Evolutionary conservation across 805 yeast species (phyloP), one percentile per base, ranked within the genome.

Genomic region (Blastobotrys terrestris): DNA sequence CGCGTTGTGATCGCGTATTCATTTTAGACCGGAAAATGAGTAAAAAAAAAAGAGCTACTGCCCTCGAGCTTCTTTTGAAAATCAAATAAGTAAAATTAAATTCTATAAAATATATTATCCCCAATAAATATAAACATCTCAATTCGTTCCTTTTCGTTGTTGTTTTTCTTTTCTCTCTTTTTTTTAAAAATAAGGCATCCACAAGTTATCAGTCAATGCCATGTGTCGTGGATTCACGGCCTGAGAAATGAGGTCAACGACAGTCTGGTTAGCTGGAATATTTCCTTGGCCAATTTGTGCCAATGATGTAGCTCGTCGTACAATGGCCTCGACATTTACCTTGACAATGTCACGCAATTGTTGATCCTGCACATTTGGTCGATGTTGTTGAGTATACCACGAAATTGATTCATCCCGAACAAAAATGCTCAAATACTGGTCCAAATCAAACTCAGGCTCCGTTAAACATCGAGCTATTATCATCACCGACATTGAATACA

Each of bases 141-240:
- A 16, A 15, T 15, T 41, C 13, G 13, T 41, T 41, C 35, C 35
- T 41, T 15, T 20, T n/a, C 15, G 16, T 3, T n/a, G 16, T n/a
- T 39, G 31, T n/a, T n/a, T 13, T 16, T 44, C 15, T 19, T n/a
- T 16, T 19, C n/a, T n/a, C n/a, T 6, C 35, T 26, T 26, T 26
- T 26, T 16, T 35, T 58, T 73, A 90, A 60, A 90, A 80, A 72
- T 89, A 94, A 1, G 99, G 94, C 96, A 94, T 88, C 90, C 96
- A 94, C 58, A 87, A 76, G 14, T 90, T 83, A 62, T 94, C 99
- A 3, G 95, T 85, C 51, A 88, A 82, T 14, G 98, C 97, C 60
- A 94, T 72, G 62, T 89, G 88, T 61, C 96, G 80, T 39, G 98
- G 97, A 64, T 91, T 92, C 14, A 91, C 97, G 4, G 99, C 98